Evolutionary conservation across 345 rosid genomes (phyloP), one percentile per base, ranked within the genome.

Genomic region (Brassica rapa): DNA sequence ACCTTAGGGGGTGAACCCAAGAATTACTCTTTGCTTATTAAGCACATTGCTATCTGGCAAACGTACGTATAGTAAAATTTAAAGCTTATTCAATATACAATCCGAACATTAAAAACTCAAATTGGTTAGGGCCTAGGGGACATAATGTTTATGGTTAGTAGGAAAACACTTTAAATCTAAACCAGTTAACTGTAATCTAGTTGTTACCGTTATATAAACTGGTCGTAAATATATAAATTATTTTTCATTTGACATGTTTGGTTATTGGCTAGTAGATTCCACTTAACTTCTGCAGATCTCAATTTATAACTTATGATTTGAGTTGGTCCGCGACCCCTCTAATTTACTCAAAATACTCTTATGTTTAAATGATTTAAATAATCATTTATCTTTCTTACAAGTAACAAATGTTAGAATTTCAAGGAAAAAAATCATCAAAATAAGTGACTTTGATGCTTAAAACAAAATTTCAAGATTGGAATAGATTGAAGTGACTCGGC

Each of bases 401-500:
- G 71, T 19, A 27, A 19, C 62, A 59, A 57, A 41, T 27, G 25
- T 60, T 2, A 68, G n/a, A 55, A 5, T 2, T 35, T 37, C 30
- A 51, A 16, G 35, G 2, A 51, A 63, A 77, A 2, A 49, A 3
- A 77, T 77, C 2, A 39, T 71, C 66, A 64, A 78, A 68, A 33
- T 16, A 70, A 46, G 12, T 11, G 73, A 78, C 41, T 66, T 59
- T 66, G 77, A 72, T 66, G 33, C 63, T 59, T 67, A 7, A 46
- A 68, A 68, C 37, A 74, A 79, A 62, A 1, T 32, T 29, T 41
- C 2, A 41, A 73, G 70, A 51, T 5, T 73, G 65, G 39, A 73
- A 70, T 56, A 39, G 79, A 75, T 43, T 70, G 83, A 70, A 66
- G 65, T 59, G 80, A 66, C 80, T 75, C 25, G 62, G 55, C 72